Evolutionary conservation across 805 yeast species (phyloP), one percentile per base, ranked within the genome.

Genomic region (Candida railenensis): DNA sequence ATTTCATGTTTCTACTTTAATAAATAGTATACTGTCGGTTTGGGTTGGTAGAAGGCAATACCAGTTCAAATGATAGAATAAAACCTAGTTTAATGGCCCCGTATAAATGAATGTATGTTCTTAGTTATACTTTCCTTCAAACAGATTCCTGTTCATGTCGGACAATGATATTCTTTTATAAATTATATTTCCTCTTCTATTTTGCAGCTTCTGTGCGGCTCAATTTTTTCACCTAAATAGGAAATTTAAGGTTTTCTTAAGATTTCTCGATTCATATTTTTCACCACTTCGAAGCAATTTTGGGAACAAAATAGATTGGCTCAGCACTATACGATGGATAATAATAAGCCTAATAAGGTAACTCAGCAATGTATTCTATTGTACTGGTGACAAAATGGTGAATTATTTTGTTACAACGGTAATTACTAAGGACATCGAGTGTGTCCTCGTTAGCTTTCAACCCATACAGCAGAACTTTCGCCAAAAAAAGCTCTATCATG

Each of bases 201-300:
- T 4, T 38, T 38, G 42, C 42, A 38, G 22, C 42, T 22, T 15
- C 16, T 3, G 42, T 38, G 42, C 19, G 42, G 42, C 42, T 32
- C 43, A 28, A n/a, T 8, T 16, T 16, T 40, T 28, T 28, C 16
- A 15, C 43, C 43, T 16, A 22, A 22, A 22, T 40, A 40, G 43
- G 43, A 40, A 40, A 40, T 28, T 11, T 7, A 37, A 7, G 37
- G 20, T 15, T 34, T 34, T 34, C 37, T 18, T 34, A 12, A 5
- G 11, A 25, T 25, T 25, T 5, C 9, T 5, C 11, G 30, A 25
- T 25, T 25, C 9, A 11, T 25, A 25, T 25, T 7, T 5, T 25
- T 25, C n/a, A n/a, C n/a, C n/a, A n/a, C n/a, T n/a, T n/a, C n/a
- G n/a, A n/a, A n/a, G n/a, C n/a, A n/a, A n/a, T n/a, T n/a, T n/a